Percentiles rank a stretch among this genome's conserved stretches.
Conservation (phyloP, 345 rosid species). For the Populus tremula region DNA sequence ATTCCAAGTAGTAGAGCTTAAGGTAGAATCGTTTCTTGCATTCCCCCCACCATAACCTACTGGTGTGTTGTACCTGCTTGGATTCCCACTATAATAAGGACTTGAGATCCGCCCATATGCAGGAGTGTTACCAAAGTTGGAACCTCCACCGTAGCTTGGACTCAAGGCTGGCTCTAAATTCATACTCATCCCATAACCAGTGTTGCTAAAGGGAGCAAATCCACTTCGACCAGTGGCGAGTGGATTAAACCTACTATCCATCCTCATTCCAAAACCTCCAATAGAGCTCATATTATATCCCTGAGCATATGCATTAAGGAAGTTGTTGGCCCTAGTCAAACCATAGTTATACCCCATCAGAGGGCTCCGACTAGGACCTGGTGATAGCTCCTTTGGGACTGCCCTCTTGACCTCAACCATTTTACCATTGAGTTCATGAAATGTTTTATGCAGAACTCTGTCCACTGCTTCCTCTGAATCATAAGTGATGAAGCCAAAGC, state of each 20-base stretch:
- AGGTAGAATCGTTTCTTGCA: constrained; percentile 57
- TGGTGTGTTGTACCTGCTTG: constrained; percentile 67
- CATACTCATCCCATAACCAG: constrained; percentile 68
- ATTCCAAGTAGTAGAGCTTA: constrained; percentile 55
- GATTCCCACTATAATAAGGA: constrained; percentile 53
- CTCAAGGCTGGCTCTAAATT: constrained; percentile 65
- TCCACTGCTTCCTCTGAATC: constrained; percentile 94
- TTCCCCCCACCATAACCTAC: constrained; percentile 51
- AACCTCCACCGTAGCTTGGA: constrained; percentile 56
- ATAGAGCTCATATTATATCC: constrained; percentile 53
- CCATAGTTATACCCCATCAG: constrained; percentile 57
- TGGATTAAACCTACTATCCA: constrained; percentile 80
- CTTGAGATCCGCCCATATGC: constrained; percentile 63
- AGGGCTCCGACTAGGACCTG: constrained; percentile 67
- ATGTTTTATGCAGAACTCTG: constrained; percentile 75
- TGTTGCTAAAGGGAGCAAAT: constrained; percentile 48
- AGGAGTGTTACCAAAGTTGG: constrained; percentile 54
- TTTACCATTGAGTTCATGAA: constrained; percentile 95
- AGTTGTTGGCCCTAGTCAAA: constrained; percentile 56
- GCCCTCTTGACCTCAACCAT: constrained; percentile 99
- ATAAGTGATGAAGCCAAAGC: constrained; percentile 95
- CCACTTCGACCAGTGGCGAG: constrained; percentile 59
- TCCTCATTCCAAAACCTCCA: constrained; percentile 58
- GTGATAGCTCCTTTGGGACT: constrained; percentile 83
- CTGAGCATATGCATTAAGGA: constrained; percentile 68